Evolutionary conservation across 306 rosid species (phyloP).

Genomic region (Fragaria vesca): DNA sequence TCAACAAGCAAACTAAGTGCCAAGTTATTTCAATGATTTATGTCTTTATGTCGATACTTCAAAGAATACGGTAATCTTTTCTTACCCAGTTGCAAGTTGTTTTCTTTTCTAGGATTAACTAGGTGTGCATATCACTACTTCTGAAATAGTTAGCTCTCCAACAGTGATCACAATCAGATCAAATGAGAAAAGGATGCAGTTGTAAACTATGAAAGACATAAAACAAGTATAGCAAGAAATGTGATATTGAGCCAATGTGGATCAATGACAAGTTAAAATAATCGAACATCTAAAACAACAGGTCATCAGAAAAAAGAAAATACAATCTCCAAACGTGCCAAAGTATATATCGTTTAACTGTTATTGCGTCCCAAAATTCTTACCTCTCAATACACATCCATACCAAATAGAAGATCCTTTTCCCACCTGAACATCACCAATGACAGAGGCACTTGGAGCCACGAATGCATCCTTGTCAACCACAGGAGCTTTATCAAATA

Average conservation of each 20-base stretch:
- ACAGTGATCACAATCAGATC: neutral
- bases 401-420: slow-evolving; percentile 86
- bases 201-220: neutral
- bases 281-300: neutral
- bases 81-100: neutral
- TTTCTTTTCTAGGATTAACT: neutral
- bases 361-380: neutral
- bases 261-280: neutral
- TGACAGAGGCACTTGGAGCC: slow-evolving; percentile 85
- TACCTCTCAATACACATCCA: slow-evolving; percentile 95
- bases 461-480: slow-evolving; percentile 85
- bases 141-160: neutral
- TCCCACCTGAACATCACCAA: slow-evolving; percentile 79
- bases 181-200: neutral
- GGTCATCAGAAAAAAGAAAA: neutral
- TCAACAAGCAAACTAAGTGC: neutral
- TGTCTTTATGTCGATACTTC: neutral
- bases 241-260: neutral
- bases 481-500: slow-evolving; percentile 68
- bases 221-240: neutral
- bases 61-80: neutral
- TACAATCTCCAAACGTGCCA: neutral
- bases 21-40: neutral
- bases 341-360: too few species aligned
- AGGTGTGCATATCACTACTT: neutral